A percentile compares a stretch with the other conserved stretches of the same genome.
Evolutionary conservation across 371 early-diverging fungal species (phyloP).

Genomic region (Mucor irregularis): DNA sequence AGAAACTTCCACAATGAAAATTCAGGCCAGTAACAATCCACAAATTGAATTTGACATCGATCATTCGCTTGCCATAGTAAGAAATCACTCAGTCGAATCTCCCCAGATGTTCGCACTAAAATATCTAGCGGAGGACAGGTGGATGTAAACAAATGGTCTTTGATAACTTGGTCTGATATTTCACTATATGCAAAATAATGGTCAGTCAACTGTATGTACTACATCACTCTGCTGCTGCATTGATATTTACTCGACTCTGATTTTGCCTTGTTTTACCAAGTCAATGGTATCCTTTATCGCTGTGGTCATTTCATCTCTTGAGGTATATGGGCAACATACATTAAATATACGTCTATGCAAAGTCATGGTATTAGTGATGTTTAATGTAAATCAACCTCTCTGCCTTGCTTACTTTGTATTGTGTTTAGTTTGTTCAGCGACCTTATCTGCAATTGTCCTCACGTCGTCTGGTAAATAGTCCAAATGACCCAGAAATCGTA

Average conservation of each 20-base stretch:
- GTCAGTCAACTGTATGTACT: neutral
- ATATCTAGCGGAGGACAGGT: conserved; percentile 86
- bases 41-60: conserved; percentile 81
- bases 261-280: conserved; percentile 54
- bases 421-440: conserved; percentile 68
- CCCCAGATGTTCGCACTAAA: conserved; percentile 97
- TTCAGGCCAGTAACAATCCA: conserved; percentile 92
- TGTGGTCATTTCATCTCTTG: conserved; percentile 89
- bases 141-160: conserved; percentile 67
- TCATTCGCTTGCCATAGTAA: conserved; percentile 91
- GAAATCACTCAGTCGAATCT: conserved; percentile 96
- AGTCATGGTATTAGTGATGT: neutral
- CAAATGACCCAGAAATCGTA: conserved; percentile 86
- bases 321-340: conserved; percentile 95
- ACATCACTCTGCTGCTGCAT: neutral
- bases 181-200: conserved; percentile 46
- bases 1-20: conserved; percentile 87
- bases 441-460: conserved; percentile 55
- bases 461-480: conserved; percentile 72
- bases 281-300: conserved; percentile 55
- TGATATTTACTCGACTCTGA: conserved; percentile 48
- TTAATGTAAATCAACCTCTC: neutral
- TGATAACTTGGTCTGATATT: conserved; percentile 64
- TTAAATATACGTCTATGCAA: conserved; percentile 74
- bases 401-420: conserved; percentile 71